These are phyloP conservation scores for Candida fluviatilis DNA, from an alignment of 805 yeast genomes.

Conservation along the genomic window DNA sequence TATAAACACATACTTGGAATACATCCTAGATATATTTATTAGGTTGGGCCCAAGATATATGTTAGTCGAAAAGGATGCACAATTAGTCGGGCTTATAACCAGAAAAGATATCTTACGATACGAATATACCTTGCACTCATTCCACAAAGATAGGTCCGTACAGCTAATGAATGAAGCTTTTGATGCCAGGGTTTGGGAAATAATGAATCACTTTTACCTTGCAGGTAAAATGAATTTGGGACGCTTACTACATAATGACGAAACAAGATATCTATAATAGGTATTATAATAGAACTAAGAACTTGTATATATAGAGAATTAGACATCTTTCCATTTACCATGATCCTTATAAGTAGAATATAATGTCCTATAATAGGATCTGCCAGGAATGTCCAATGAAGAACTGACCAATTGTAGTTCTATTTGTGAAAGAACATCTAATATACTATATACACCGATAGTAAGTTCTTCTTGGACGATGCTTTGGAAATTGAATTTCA, in stretches of 20 bases:
- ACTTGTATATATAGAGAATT: slow-evolving; percentile 7
- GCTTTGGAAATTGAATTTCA: slow-evolving; percentile 46
- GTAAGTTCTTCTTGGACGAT: slow-evolving; percentile 46
- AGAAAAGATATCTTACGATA: slow-evolving; percentile 77
- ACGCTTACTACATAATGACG: slow-evolving; percentile 27
- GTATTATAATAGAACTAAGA: slow-evolving; percentile 8
- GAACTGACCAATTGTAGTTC: slow-evolving; percentile 64
- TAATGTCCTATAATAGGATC: slow-evolving; percentile 60
- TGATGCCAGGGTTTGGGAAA: slow-evolving; percentile 35
- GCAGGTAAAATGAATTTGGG: slow-evolving; percentile 22
- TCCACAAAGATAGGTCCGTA: slow-evolving; percentile 9
- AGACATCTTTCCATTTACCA: slow-evolving; percentile 79
- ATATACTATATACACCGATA: slow-evolving; percentile 55
- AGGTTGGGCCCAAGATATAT: slow-evolving; percentile 78
- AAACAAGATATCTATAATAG: slow-evolving; percentile 18
- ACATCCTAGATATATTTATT: slow-evolving; percentile 63
- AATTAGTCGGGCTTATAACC: slow-evolving; percentile 70
- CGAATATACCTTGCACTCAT: slow-evolving; percentile 38
- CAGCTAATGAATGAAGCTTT: slow-evolving; percentile 15
- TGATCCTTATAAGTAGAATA: slow-evolving; percentile 69
- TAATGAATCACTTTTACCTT: slow-evolving; percentile 18
- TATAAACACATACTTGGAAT: slow-evolving; percentile 51
- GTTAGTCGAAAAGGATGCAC: slow-evolving; percentile 55
- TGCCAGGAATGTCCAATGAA: slow-evolving; percentile 64
- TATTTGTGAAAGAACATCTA: slow-evolving; percentile 63